These are phyloP conservation scores for Cercophora sp. DNA, from an alignment of 495 filamentous ascomycete genomes.

Conservation along the genomic window DNA sequence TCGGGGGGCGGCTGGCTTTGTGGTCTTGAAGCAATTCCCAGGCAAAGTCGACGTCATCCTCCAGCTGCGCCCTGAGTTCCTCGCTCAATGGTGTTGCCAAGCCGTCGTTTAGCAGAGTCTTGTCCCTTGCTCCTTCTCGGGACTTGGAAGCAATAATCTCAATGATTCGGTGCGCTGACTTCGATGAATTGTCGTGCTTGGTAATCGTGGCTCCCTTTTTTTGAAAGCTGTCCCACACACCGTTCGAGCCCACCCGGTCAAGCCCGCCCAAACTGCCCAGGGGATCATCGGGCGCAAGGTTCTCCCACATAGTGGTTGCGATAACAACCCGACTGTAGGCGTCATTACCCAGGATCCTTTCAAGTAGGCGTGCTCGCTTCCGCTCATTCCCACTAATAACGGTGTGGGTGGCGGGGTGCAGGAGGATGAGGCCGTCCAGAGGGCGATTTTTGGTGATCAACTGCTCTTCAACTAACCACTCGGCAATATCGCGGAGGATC, in stretches of 20 bases:
- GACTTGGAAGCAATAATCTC: neutral
- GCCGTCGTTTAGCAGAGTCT: neutral
- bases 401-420: neutral
- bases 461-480: neutral
- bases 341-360: neutral
- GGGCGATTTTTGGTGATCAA: neutral
- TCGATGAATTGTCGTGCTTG: neutral
- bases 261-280: neutral
- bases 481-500: neutral
- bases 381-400: neutral
- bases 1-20: neutral
- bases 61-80: neutral
- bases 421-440: neutral
- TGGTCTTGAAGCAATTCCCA: neutral
- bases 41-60: neutral
- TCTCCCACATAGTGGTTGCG: slow-evolving; percentile 2
- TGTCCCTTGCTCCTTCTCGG: neutral
- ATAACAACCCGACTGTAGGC: neutral
- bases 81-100: neutral
- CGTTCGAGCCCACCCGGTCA: neutral
- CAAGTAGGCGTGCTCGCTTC: neutral
- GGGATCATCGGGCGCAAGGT: neutral
- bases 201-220: neutral
- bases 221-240: neutral
- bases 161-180: neutral